Percentiles rank a stretch among this genome's conserved stretches.
These are phyloP conservation scores for Magnaporthiopsis rhizophila DNA, from an alignment of 2,329 filamentous ascomycete genomes.

Conservation along the genomic window DNA sequence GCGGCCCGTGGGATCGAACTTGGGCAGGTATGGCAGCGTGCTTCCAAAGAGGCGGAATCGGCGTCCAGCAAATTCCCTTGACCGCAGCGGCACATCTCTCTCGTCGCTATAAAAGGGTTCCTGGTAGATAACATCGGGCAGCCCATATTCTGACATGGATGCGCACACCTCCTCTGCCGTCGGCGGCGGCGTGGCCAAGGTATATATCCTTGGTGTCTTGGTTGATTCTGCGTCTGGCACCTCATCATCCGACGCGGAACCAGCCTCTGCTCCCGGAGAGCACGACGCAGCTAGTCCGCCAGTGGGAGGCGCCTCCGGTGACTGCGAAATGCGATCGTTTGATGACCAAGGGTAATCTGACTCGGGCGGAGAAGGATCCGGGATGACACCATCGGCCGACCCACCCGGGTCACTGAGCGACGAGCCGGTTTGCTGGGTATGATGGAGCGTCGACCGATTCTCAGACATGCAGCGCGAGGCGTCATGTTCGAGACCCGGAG, in stretches of 20 bases:
- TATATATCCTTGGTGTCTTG: background rate
- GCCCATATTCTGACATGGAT: constrained; percentile 48
- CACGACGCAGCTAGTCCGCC: background rate
- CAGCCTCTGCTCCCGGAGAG: background rate
- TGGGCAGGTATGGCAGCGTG: constrained; percentile 69
- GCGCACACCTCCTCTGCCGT: constrained; percentile 35
- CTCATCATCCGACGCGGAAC: background rate
- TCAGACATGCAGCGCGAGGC: background rate
- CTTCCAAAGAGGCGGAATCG: constrained; percentile 73
- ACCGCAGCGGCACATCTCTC: constrained; percentile 67
- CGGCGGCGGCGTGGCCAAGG: constrained; percentile 20
- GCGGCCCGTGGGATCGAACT: constrained; percentile 60
- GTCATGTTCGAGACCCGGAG: background rate
- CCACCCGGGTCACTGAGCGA: background rate
- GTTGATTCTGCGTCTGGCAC: background rate
- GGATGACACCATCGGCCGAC: no score
- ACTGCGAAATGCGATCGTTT: background rate
- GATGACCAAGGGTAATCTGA: no score
- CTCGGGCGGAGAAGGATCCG: no score
- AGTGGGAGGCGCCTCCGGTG: no score
- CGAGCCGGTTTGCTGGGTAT: background rate
- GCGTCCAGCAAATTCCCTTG: constrained; percentile 77
- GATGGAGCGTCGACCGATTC: no score
- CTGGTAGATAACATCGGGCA: constrained; percentile 70
- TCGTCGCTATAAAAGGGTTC: constrained; percentile 81